Percentiles rank a stretch among this genome's conserved stretches.
Evolutionary conservation across 306 rosid species (phyloP).

Genomic region (Dryas octopetala): DNA sequence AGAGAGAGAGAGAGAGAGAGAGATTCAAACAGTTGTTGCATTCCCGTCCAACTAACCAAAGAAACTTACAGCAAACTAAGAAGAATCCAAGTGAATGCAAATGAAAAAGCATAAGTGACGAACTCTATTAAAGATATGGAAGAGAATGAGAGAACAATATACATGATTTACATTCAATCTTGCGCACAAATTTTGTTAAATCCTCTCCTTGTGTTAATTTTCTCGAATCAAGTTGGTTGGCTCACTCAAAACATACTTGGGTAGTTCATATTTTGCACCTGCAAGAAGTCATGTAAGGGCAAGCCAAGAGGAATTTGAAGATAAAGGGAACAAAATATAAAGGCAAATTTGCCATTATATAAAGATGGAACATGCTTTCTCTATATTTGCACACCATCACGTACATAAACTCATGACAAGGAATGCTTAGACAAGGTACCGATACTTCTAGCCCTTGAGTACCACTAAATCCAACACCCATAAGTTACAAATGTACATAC

Average conservation of each 20-base stretch:
- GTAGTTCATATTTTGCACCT: conserved; percentile 97
- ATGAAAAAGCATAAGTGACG: conserved; percentile 36
- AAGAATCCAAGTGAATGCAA: conserved; percentile 32
- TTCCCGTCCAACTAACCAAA: conserved; percentile 15
- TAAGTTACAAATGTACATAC: not conserved
- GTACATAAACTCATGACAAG: not conserved
- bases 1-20: not conserved
- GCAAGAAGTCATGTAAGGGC: conserved; percentile 26
- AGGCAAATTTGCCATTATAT: conserved; percentile 14
- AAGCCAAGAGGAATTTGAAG: not conserved
- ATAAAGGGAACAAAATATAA: conserved; percentile 15
- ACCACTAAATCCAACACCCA: not conserved
- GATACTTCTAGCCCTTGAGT: not conserved
- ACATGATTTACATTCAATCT: conserved; percentile 77
- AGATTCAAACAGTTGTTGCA: conserved; percentile 21
- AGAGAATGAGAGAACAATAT: conserved; percentile 57
- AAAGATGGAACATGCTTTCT: not conserved
- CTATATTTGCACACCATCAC: not conserved
- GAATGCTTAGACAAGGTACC: not conserved
- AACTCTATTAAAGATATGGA: conserved; percentile 47
- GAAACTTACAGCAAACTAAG: conserved; percentile 19
- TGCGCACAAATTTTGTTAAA: conserved; percentile 40
- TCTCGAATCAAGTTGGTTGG: conserved; percentile 93
- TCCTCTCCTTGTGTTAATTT: conserved; percentile 39
- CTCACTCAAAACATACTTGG: conserved; percentile 96